Base-by-base conservation (phyloP, 2,329 filamentous ascomycete species). In the Tolypocladium guangdongense region DNA sequence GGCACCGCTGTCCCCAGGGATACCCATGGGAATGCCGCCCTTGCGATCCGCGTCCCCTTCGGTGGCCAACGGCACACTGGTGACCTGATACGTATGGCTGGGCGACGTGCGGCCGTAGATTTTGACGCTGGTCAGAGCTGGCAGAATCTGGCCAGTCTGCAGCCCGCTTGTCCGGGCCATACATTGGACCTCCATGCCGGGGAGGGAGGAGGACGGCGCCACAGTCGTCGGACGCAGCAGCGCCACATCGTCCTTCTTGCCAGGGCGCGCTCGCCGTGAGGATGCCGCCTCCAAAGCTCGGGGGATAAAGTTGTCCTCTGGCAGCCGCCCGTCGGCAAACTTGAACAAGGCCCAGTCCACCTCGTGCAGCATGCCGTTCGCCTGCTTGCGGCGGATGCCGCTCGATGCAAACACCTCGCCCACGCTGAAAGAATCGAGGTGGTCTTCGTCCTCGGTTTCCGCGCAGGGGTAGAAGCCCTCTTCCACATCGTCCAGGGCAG, bases 301-400 rank as follows among this genome's bases (percentile, higher is more conserved):
- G 2, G 81, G 81, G 24, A 96, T 85, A 12, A 81, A 70, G 61
- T 96, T 96, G 55, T 82, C 78, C 0, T 79, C 74, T 3, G 92
- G 88, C 16, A 84, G 73, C 1, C 92, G 82, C 12, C 84, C 78
- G 4, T 84, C 76, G 12, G 86, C 75, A 58, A 97, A 88, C 59
- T 88, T 83, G 61, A 97, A 90, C 2, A 97, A 74, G 0, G 91
- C 90, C 92, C 92, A 97, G 68, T 97, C 92, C 46, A 97, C 90
- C 68, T 97, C 92, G 66, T 96, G 92, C 7, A 88, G 76, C 27
- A 95, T 73, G 5, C 86, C 84, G 56, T 86, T 77, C 55, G 82
- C 78, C 52, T 85, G 79, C 51, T 87, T 85, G 33, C 92, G 83
- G 5, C 90, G 83, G 55, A 97, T 87, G 7, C 92, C 92, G 24